Base-by-base conservation (phyloP, 2,329 filamentous ascomycete genomes). In the Pseudohalonectria lignicola region DNA sequence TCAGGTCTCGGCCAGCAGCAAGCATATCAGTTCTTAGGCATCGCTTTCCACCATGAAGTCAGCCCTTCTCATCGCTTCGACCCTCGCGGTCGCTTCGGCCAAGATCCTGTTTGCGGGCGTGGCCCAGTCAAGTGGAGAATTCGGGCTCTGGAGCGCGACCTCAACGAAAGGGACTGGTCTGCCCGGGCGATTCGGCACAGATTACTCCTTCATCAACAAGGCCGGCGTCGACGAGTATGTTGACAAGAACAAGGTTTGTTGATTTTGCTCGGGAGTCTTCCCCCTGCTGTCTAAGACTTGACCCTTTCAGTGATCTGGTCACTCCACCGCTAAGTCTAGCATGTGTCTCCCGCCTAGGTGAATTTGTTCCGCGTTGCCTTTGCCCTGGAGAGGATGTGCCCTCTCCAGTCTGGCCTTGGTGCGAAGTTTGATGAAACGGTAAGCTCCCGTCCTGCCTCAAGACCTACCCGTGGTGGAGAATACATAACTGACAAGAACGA, bases 361-460 rank as follows among this genome's bases (percentile, higher is more conserved):
- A 69, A 69, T 42, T 50, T 67, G 1, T 68, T 70, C 50, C 61
- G 66, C 19, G 58, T 70, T 30, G 63, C 66, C 2, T 71, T 71
- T 49, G 47, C 71, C 4, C 53, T 69, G 12, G 68, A 71, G 50
- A 64, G 67, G 29, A 69, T 71, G 63, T 64, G 61, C 40, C 68
- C 67, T 0, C 46, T 61, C 0, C 54, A 55, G 4, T 62, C 55
- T 9, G 67, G 68, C 1, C 57, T 71, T 0, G 67, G 67, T 12
- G 52, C 56, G 19, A 66, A 53, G 11, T 69, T 71, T 48, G 64
- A 70, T 49, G 67, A 72, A 48, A 67, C 64, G 40, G 23, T 26
- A 26, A 26, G 23, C 12, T 26, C 8, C n/a, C n/a, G n/a, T n/a
- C n/a, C n/a, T n/a, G 12, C 8, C 23, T 12, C 23, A 26, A 26